Evolutionary conservation across 2,329 filamentous ascomycete genomes (phyloP).

Genomic region (Ceratocystis albifundus): DNA sequence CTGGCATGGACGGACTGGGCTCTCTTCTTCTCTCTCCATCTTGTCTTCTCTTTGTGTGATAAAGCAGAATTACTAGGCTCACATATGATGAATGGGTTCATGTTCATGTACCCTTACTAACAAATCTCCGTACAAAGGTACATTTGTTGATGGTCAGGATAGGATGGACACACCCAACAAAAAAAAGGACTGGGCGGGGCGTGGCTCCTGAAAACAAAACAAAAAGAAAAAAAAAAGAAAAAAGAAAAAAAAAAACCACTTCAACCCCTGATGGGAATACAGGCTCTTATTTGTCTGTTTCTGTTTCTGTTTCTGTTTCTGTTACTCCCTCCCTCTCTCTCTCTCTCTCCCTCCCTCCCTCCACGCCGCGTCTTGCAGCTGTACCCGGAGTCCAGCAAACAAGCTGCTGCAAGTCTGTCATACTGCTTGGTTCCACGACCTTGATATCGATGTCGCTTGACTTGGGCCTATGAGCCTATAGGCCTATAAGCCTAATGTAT

Average conservation of each 20-base stretch:
- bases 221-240: not conserved
- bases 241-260: slow-evolving; percentile 1
- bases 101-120: not conserved
- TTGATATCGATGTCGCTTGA: not conserved
- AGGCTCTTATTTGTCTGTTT: not conserved
- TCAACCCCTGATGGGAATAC: slow-evolving; percentile 13
- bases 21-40: not conserved
- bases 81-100: not conserved
- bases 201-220: not conserved
- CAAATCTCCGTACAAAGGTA: slow-evolving; percentile 11
- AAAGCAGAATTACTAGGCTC: not conserved
- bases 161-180: not conserved
- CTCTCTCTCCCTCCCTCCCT: too few relatives aligned
- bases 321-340: not conserved
- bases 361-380: too few relatives aligned
- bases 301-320: not conserved
- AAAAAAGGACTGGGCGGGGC: not conserved
- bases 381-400: not conserved
- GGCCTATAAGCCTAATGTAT: too few relatives aligned
- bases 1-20: not conserved
- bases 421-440: not conserved
- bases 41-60: not conserved
- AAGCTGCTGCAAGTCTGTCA: not conserved
- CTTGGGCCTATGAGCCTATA: too few relatives aligned
- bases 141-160: not conserved